phyloP scores from a whole-genome alignment of 2,329 filamentous ascomycete genomes.

The Beauveria brongniartii region DNA sequence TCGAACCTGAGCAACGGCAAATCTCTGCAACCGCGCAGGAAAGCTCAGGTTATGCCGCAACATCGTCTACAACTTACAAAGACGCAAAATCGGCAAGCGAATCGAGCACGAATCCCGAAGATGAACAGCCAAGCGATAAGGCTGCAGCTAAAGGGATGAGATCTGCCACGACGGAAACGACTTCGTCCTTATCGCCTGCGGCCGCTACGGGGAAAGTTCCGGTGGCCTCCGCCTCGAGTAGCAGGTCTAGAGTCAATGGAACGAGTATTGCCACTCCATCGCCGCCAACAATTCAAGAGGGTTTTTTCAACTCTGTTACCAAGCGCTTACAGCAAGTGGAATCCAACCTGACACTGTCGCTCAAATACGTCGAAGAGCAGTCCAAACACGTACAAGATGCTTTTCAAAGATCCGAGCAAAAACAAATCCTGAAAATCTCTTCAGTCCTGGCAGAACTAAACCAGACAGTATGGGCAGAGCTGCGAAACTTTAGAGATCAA shows the following conservation, averaged over 20 bases:
- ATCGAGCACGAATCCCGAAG: slow-evolving; percentile 14
- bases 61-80: neutral
- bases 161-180: neutral
- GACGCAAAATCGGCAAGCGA: neutral
- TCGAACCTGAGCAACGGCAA: neutral
- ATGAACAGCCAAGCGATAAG: neutral
- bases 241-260: slow-evolving; percentile 23
- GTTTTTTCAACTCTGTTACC: slow-evolving; percentile 93
- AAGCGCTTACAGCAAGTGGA: slow-evolving; percentile 89
- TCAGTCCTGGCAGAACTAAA: slow-evolving; percentile 81
- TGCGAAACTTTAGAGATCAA: slow-evolving; percentile 69
- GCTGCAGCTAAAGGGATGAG: neutral
- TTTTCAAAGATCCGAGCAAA: slow-evolving; percentile 77
- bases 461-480: slow-evolving; percentile 72
- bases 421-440: slow-evolving; percentile 76
- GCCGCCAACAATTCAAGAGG: slow-evolving; percentile 85
- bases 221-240: slow-evolving; percentile 7
- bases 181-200: neutral
- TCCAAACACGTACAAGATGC: slow-evolving; percentile 84
- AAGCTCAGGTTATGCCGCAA: neutral
- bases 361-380: slow-evolving; percentile 96
- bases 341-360: slow-evolving; percentile 81
- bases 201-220: neutral
- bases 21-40: neutral
- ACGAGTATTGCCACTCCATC: slow-evolving; percentile 20